These are phyloP conservation scores for Cyberlindnera subsufficiens DNA, from an alignment of 805 yeast species.

Conservation along the genomic window DNA sequence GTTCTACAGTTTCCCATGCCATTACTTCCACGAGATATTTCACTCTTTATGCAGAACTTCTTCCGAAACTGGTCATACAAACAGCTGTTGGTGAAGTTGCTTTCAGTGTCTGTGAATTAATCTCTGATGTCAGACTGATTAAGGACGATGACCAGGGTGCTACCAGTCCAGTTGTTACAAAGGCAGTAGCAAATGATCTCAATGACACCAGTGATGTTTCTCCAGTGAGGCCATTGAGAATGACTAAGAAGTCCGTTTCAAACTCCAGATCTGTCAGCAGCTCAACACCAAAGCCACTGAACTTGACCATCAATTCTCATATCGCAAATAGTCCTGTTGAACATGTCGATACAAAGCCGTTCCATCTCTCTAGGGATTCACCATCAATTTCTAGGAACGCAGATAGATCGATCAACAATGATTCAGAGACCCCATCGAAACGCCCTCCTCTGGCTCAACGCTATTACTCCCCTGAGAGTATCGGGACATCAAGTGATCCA, in stretches of 20 bases:
- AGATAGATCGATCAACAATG: background rate
- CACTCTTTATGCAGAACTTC: constrained; percentile 52
- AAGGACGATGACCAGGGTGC: background rate
- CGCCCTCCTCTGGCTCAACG: constrained; percentile 10
- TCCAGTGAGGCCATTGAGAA: constrained; percentile 64
- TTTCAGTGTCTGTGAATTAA: constrained; percentile 56
- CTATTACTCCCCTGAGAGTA: constrained; percentile 12
- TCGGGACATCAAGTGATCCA: background rate
- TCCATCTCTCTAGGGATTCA: constrained; percentile 1
- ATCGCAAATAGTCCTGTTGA: constrained; percentile 8
- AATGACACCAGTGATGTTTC: constrained; percentile 22
- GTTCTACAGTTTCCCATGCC: constrained; percentile 66
- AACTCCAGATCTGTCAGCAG: constrained; percentile 9
- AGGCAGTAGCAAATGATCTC: background rate
- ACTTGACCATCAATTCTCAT: constrained; percentile 16
- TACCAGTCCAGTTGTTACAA: background rate
- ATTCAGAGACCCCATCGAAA: constrained; percentile 1
- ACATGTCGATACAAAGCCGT: constrained; percentile 1
- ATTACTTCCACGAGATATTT: constrained; percentile 74
- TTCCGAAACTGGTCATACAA: constrained; percentile 69
- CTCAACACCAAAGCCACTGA: constrained; percentile 15
- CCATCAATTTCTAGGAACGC: background rate
- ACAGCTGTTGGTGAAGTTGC: constrained; percentile 72
- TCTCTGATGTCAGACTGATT: constrained; percentile 46
- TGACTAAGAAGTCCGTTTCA: constrained; percentile 46